Evolutionary conservation across 345 rosid species (phyloP), one percentile per base, ranked within the genome.

Genomic region (Luvunga scandens): DNA sequence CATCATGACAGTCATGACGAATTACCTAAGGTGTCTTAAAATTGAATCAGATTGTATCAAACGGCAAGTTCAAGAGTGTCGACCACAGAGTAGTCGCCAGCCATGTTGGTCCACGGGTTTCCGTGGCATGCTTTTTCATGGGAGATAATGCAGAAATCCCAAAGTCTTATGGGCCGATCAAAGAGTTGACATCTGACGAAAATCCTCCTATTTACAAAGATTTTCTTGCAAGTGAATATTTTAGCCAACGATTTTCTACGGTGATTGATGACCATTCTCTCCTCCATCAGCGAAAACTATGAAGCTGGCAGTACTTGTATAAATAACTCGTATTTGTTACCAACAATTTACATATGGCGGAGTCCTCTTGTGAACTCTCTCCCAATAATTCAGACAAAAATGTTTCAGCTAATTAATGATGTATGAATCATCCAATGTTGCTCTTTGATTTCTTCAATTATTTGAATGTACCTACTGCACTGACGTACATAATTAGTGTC

Each of bases 61-160:
- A 91, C 48, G 88, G 79, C 77, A 81, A 74, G 79, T 88, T 88
- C 65, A 81, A 63, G 79, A 88, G 90, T 70, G 79, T 69, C 1
- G 84, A 85, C 60, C 92, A 88, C 50, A 84, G 84, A 14, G 91
- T 89, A 42, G 24, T 83, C 73, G 87, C 92, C 8, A 82, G 72
- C 27, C 25, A 42, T 16, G 71, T 21, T 19, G 89, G 87, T 18
- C 90, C 92, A 22, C 84, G 91, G 77, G 31, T 86, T 45, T 89
- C 91, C 0, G 73, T 85, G 30, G 91, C 87, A 30, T 63, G 81
- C 75, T 86, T 85, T 69, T 77, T 80, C 60, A 57, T 36, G 1
- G 81, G 73, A 75, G 31, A n/a, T 34, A 48, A 33, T 13, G 38
- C 72, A 31, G 70, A 21, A 10, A 50, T 62, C 12, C 45, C 81